These are phyloP conservation scores for Sabuloglossum arenarium DNA, from an alignment of 495 filamentous ascomycete genomes.

Conservation along the genomic window DNA sequence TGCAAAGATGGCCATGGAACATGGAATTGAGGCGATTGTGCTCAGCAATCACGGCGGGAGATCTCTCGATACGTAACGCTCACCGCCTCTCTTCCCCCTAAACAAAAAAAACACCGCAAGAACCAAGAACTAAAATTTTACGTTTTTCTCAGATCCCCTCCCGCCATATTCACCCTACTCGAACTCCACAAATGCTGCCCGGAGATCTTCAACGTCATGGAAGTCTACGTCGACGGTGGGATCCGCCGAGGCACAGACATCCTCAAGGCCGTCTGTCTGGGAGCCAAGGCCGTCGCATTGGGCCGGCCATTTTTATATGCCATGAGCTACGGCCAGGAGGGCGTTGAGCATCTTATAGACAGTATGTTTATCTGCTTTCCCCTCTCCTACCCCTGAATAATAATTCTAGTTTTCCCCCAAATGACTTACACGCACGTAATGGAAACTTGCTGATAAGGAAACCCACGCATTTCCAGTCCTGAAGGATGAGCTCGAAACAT, in stretches of 20 bases:
- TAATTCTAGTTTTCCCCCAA: no score
- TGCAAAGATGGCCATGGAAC: slow-evolving; percentile 30
- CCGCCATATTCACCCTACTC: slow-evolving; percentile 39
- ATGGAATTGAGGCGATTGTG: slow-evolving; percentile 36
- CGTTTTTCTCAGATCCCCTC: slow-evolving; percentile 23
- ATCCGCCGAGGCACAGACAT: slow-evolving; percentile 43
- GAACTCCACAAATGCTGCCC: slow-evolving; percentile 39
- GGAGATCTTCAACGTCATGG: slow-evolving; percentile 37
- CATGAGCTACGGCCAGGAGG: slow-evolving; percentile 23
- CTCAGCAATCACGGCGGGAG: slow-evolving; percentile 52
- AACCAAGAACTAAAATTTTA: background rate
- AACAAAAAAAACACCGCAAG: background rate
- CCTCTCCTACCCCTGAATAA: background rate
- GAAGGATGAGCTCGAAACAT: slow-evolving; percentile 54
- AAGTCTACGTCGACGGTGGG: slow-evolving; percentile 47
- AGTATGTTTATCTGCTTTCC: slow-evolving; percentile 20
- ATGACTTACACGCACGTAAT: background rate
- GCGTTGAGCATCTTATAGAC: slow-evolving; percentile 23
- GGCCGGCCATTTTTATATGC: slow-evolving; percentile 41
- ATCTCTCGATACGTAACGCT: slow-evolving; percentile 41
- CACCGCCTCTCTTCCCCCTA: background rate
- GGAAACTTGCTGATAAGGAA: slow-evolving; percentile 1
- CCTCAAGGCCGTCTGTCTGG: slow-evolving; percentile 46
- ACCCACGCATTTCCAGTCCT: slow-evolving; percentile 29
- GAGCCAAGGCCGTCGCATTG: slow-evolving; percentile 40